These are phyloP conservation scores for Tirmania nivea DNA, from an alignment of 495 filamentous ascomycete genomes.

Conservation along the genomic window DNA sequence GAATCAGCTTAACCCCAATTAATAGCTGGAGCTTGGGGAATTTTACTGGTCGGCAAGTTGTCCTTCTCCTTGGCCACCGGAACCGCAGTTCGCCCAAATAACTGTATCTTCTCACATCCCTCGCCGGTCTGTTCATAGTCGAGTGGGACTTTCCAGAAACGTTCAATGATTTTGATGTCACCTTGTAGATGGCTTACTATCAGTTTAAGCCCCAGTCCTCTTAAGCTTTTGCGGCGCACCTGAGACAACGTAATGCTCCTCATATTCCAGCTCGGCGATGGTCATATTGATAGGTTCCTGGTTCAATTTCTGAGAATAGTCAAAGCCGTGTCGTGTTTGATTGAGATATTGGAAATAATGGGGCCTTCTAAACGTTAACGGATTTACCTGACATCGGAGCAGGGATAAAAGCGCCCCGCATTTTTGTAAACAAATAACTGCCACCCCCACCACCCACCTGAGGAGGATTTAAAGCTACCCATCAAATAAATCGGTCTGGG, in stretches of 20 bases:
- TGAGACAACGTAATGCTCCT: constrained; percentile 8
- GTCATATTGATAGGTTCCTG: not conserved
- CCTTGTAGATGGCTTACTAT: constrained; percentile 3
- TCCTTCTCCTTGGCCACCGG: constrained; percentile 13
- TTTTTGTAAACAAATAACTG: too few relatives aligned
- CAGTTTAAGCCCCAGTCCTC: not conserved
- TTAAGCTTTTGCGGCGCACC: constrained; percentile 2
- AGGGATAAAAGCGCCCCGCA: too few relatives aligned
- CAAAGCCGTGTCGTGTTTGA: too few relatives aligned
- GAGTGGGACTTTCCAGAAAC: constrained; percentile 16
- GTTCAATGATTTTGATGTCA: constrained; percentile 14
- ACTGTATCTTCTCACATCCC: constrained; percentile 3
- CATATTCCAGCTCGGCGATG: not conserved
- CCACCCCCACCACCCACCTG: too few relatives aligned
- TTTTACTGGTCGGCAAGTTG: constrained; percentile 13
- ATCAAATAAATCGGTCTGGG: too few relatives aligned
- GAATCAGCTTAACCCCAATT: not conserved
- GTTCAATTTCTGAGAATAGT: too few relatives aligned
- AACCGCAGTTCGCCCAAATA: constrained; percentile 14
- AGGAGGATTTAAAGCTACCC: too few relatives aligned
- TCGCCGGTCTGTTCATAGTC: constrained; percentile 7
- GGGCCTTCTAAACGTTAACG: too few relatives aligned
- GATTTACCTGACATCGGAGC: too few relatives aligned
- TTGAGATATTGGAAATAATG: too few relatives aligned
- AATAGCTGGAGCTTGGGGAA: not conserved